phyloP scores from a whole-genome alignment of 2,329 filamentous ascomycete genomes.

The Ophiostoma sp. region DNA sequence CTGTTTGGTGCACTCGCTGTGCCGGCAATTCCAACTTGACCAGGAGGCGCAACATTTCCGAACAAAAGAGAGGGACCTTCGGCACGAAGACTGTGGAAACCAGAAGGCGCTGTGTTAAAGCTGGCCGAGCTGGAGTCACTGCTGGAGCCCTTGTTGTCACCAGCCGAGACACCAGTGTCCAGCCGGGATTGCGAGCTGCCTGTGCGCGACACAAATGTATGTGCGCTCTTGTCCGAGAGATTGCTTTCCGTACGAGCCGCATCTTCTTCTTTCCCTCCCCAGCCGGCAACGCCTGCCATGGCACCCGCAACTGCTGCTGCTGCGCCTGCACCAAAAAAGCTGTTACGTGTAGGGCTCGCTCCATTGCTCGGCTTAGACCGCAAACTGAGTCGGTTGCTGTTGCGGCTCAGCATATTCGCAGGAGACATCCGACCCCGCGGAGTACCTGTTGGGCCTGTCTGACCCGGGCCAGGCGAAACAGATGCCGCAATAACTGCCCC shows the following conservation, averaged over 20 bases:
- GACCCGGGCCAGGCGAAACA: conserved; percentile 17
- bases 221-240: conserved; percentile 49
- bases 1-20: background rate
- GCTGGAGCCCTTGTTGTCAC: conserved; percentile 26
- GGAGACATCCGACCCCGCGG: conserved; percentile 38
- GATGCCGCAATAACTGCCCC: conserved; percentile 20
- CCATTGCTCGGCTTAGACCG: conserved; percentile 24
- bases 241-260: conserved; percentile 50
- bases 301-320: conserved; percentile 17
- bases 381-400: conserved; percentile 33
- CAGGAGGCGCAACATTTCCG: conserved; percentile 21
- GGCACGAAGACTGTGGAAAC: conserved; percentile 48
- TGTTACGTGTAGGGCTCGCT: conserved; percentile 26
- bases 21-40: conserved; percentile 7
- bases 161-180: conserved; percentile 26
- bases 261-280: conserved; percentile 36
- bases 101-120: conserved; percentile 41
- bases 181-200: conserved; percentile 34
- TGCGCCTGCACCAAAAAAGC: conserved; percentile 19
- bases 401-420: conserved; percentile 24
- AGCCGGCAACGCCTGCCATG: conserved; percentile 12
- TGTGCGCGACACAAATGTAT: conserved; percentile 34
- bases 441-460: conserved; percentile 8
- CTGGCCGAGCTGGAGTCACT: conserved; percentile 21
- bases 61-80: conserved; percentile 48